Evolutionary conservation across 2,329 filamentous ascomycete genomes (phyloP).

Genomic region (Trichoderma atrobrunneum): DNA sequence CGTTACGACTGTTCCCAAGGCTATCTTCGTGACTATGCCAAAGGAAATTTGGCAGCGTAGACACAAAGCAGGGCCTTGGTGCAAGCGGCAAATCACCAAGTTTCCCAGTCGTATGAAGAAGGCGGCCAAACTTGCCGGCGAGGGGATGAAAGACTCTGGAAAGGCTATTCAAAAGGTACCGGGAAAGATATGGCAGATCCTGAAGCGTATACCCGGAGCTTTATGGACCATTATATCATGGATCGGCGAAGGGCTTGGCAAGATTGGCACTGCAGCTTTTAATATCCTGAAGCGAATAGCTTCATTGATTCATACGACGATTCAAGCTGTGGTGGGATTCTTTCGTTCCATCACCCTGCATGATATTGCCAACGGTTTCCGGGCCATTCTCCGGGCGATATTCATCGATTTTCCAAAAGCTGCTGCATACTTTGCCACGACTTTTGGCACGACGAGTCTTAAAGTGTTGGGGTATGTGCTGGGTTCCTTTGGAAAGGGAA

Average conservation of each 20-base stretch:
- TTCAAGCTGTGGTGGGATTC: conserved; percentile 34
- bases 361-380: conserved; percentile 40
- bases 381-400: conserved; percentile 29
- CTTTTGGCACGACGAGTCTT: conserved; percentile 27
- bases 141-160: conserved; percentile 27
- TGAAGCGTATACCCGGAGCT: conserved; percentile 28
- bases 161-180: conserved; percentile 22
- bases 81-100: conserved; percentile 27
- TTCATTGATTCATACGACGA: conserved; percentile 37
- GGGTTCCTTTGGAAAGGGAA: conserved; percentile 29
- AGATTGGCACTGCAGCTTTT: conserved; percentile 26
- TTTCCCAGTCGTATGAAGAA: conserved; percentile 29
- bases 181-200: conserved; percentile 19
- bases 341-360: conserved; percentile 37
- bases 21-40: conserved; percentile 30
- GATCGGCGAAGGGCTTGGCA: conserved; percentile 31
- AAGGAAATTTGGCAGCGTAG: conserved; percentile 29
- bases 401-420: conserved; percentile 33
- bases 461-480: conserved; percentile 32
- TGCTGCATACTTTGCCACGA: conserved; percentile 27
- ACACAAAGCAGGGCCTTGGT: conserved; percentile 31
- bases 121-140: conserved; percentile 21
- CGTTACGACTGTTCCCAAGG: conserved; percentile 32
- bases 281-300: conserved; percentile 28
- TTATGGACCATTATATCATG: conserved; percentile 29